Percentiles rank a stretch among this genome's conserved stretches.
phyloP scores from a whole-genome alignment of 495 filamentous ascomycete genomes.

The Penicillium taxi region DNA sequence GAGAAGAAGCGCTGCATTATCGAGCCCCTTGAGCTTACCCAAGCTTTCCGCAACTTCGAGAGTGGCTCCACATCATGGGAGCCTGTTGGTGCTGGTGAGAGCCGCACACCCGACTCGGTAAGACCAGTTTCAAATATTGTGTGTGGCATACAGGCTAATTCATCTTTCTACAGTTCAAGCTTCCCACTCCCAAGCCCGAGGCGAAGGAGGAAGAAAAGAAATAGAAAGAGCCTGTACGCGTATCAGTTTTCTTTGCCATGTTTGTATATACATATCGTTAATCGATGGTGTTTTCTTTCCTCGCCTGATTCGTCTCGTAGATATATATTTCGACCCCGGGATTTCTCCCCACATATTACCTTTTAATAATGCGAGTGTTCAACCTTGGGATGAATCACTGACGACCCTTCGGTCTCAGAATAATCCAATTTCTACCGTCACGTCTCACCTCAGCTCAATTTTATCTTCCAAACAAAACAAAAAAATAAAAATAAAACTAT shows the following conservation, averaged over 20 bases:
- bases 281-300: constrained; percentile 23
- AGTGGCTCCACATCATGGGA: constrained; percentile 71
- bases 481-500: no score
- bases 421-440: no score
- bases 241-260: constrained; percentile 30
- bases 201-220: constrained; percentile 91
- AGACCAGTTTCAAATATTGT: constrained; percentile 5
- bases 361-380: neutral
- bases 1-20: constrained; percentile 99
- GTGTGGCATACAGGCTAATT: constrained; percentile 10
- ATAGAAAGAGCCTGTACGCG: constrained; percentile 47
- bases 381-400: no score
- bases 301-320: neutral
- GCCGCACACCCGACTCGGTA: constrained; percentile 72
- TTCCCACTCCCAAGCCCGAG: constrained; percentile 92
- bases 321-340: neutral
- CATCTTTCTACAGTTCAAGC: constrained; percentile 56
- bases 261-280: constrained; percentile 43
- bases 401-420: no score
- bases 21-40: constrained; percentile 93
- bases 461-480: no score
- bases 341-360: neutral
- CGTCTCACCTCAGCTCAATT: no score
- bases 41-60: constrained; percentile 99
- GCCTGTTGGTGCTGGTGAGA: constrained; percentile 74